These are phyloP conservation scores for Chaetomium tenue DNA, from an alignment of 495 filamentous ascomycete genomes.

Conservation along the genomic window DNA sequence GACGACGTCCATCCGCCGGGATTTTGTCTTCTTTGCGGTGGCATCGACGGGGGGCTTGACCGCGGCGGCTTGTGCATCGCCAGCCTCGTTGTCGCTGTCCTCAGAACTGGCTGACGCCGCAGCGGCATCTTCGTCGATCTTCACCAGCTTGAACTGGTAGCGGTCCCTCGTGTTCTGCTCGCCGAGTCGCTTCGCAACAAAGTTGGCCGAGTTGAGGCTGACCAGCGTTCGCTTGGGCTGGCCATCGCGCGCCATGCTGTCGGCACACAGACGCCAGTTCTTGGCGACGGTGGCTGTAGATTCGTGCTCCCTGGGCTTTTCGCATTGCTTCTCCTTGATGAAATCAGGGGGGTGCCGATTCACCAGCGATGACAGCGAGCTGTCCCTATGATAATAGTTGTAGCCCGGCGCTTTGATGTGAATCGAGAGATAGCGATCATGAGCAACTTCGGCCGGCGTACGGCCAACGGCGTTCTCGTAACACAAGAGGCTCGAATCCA, in stretches of 20 bases:
- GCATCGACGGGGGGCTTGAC: not conserved
- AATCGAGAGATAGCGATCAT: slow-evolving; percentile 48
- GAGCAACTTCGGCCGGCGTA: slow-evolving; percentile 65
- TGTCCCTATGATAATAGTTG: not conserved
- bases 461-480: slow-evolving; percentile 69
- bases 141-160: slow-evolving; percentile 24
- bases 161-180: slow-evolving; percentile 30
- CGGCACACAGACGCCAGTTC: slow-evolving; percentile 37
- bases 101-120: not conserved
- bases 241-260: slow-evolving; percentile 27
- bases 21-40: slow-evolving; percentile 4
- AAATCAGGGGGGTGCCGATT: not conserved
- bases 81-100: not conserved
- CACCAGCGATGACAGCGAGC: slow-evolving; percentile 3
- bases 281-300: slow-evolving; percentile 23
- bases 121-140: slow-evolving; percentile 2
- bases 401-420: not conserved
- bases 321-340: not conserved
- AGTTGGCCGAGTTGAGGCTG: slow-evolving; percentile 67
- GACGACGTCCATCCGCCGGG: slow-evolving; percentile 8
- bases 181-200: slow-evolving; percentile 64
- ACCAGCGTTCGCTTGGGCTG: slow-evolving; percentile 59
- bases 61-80: not conserved
- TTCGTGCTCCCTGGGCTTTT: slow-evolving; percentile 12
- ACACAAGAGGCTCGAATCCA: slow-evolving; percentile 56